Evolutionary conservation across 495 filamentous ascomycete genomes (phyloP).

Genomic region (Chaetomidium leptoderma): DNA sequence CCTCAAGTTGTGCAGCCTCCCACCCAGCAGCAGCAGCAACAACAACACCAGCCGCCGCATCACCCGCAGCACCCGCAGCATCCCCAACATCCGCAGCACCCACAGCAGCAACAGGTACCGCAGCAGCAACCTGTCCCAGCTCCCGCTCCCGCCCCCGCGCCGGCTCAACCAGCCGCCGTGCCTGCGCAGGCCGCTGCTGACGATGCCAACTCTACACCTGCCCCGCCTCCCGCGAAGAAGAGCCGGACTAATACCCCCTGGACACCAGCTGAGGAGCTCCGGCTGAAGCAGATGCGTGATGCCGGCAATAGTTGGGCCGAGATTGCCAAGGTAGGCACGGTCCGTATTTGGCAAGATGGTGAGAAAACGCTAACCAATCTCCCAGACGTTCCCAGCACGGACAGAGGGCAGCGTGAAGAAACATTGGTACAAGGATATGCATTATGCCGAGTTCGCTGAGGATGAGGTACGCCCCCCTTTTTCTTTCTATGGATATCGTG

Average conservation of each 20-base stretch:
- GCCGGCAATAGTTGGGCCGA: conserved; percentile 92
- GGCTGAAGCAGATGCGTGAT: conserved; percentile 89
- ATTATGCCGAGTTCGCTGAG: conserved; percentile 97
- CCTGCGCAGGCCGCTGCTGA: conserved; percentile 32
- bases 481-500: background rate
- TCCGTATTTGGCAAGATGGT: background rate
- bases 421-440: conserved; percentile 99
- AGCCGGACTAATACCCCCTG: conserved; percentile 95
- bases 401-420: conserved; percentile 99
- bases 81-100: conserved; percentile 11
- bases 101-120: conserved; percentile 6
- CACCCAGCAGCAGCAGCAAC: conserved; percentile 18
- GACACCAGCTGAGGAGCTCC: conserved; percentile 90
- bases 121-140: conserved; percentile 12
- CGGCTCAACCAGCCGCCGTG: conserved; percentile 34
- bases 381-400: conserved; percentile 81
- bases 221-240: conserved; percentile 72
- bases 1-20: conserved; percentile 18
- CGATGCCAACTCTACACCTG: conserved; percentile 33
- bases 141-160: conserved; percentile 21
- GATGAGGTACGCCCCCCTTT: conserved; percentile 69
- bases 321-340: conserved; percentile 78
- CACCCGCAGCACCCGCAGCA: conserved; percentile 10
- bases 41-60: conserved; percentile 2
- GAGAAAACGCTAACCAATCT: conserved; percentile 24